phyloP scores from a whole-genome alignment of 495 filamentous ascomycete genomes.

The Tuber aestivum region DNA sequence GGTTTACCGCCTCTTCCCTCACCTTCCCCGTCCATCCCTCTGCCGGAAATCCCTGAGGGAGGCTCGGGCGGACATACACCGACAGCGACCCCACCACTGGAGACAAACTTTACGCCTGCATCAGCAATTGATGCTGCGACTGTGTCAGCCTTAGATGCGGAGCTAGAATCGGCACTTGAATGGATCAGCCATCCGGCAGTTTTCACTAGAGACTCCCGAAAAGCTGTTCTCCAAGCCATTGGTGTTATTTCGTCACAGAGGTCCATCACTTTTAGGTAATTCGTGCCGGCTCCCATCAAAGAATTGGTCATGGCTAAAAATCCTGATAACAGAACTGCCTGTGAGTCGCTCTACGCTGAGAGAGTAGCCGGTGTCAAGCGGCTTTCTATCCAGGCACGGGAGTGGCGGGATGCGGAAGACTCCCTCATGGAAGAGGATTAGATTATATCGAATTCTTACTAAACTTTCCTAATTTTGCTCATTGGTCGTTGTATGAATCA shows the following conservation, averaged over 20 bases:
- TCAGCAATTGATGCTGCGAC: slow-evolving; percentile 70
- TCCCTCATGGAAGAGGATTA: slow-evolving; percentile 42
- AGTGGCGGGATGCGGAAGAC: slow-evolving; percentile 43
- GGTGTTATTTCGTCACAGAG: slow-evolving; percentile 92
- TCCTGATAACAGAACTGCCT: slow-evolving; percentile 35
- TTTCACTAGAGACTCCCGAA: slow-evolving; percentile 89
- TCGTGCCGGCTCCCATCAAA: background rate
- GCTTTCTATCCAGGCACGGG: slow-evolving; percentile 38
- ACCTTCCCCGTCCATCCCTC: slow-evolving; percentile 31
- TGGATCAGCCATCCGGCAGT: slow-evolving; percentile 98
- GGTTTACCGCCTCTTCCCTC: slow-evolving; percentile 86
- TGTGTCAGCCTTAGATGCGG: slow-evolving; percentile 80
- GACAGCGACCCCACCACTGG: slow-evolving; percentile 49
- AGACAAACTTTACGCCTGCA: slow-evolving; percentile 58
- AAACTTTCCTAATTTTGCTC: slow-evolving; percentile 28
- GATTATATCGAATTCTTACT: slow-evolving; percentile 13
- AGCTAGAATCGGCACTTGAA: slow-evolving; percentile 88
- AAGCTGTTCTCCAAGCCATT: slow-evolving; percentile 92
- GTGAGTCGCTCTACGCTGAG: slow-evolving; percentile 42
- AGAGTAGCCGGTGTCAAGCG: slow-evolving; percentile 39
- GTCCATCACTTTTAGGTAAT: slow-evolving; percentile 76
- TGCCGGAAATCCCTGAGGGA: slow-evolving; percentile 31
- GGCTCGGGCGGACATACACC: slow-evolving; percentile 23
- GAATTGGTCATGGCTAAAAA: slow-evolving; percentile 8
- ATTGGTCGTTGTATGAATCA: slow-evolving; percentile 10